Conservation (phyloP, 2,329 filamentous ascomycete genomes). For the Herpomyces periplanetae region DNA sequence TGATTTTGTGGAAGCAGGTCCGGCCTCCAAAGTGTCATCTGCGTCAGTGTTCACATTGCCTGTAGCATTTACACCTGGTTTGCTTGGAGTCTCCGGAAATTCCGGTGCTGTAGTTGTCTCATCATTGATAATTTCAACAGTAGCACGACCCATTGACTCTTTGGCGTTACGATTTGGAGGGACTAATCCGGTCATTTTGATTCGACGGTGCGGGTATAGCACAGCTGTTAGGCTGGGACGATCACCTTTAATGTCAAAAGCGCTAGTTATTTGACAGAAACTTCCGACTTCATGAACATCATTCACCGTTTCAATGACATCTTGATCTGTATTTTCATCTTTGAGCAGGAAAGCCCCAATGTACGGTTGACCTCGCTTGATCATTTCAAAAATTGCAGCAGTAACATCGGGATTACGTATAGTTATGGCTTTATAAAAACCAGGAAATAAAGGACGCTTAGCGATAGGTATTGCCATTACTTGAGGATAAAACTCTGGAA, state of each 20-base stretch:
- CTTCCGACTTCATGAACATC: conserved; percentile 89
- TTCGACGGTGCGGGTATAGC: conserved; percentile 72
- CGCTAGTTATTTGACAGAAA: conserved; percentile 87
- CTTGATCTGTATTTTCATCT: conserved; percentile 68
- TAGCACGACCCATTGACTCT: conserved; percentile 8
- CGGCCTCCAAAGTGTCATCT: too few species aligned
- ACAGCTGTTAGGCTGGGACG: conserved; percentile 47
- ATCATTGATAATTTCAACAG: conserved; percentile 11
- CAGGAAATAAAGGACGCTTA: conserved; percentile 66
- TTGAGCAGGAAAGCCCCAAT: conserved; percentile 91
- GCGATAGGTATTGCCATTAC: conserved; percentile 90
- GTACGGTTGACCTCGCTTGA: conserved; percentile 84
- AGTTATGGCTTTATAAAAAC: conserved; percentile 95
- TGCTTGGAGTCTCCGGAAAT: conserved; percentile 13
- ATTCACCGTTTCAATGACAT: conserved; percentile 54
- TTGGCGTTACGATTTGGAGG: conserved; percentile 15
- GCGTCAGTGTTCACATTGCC: too few species aligned
- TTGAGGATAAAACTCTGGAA: conserved; percentile 84
- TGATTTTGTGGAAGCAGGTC: conserved; percentile 8
- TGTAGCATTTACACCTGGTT: too few species aligned
- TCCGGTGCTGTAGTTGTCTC: conserved; percentile 12
- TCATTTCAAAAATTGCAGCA: conserved; percentile 69
- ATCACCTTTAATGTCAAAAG: conserved; percentile 56
- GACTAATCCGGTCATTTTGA: conserved; percentile 49
- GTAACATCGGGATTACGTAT: conserved; percentile 74